These are phyloP conservation scores for Saccharomycopsis babjevae DNA, from an alignment of 805 yeast genomes.

Conservation along the genomic window DNA sequence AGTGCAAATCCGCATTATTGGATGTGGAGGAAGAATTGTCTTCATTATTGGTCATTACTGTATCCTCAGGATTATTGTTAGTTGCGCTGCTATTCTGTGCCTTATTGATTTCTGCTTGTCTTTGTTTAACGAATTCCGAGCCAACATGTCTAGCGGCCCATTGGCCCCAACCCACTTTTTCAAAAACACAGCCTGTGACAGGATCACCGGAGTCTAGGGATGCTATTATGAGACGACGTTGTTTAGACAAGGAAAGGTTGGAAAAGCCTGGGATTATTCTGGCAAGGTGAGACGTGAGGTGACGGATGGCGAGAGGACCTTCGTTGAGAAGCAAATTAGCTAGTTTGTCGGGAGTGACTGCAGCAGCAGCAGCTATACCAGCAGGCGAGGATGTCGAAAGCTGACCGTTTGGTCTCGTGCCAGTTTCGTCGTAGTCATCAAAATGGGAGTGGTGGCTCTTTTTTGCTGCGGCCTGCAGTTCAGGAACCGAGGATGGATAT, in stretches of 20 bases:
- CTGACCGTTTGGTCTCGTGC: slow-evolving; percentile 18
- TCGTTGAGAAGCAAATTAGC: slow-evolving; percentile 57
- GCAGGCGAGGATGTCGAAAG: slow-evolving; percentile 77
- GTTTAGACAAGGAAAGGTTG: slow-evolving; percentile 72
- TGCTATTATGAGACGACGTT: slow-evolving; percentile 80
- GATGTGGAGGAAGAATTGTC: slow-evolving; percentile 27
- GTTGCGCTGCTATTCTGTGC: not conserved
- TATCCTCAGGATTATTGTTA: not conserved
- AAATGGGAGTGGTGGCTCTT: not conserved
- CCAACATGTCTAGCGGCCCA: slow-evolving; percentile 68
- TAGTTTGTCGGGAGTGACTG: slow-evolving; percentile 70
- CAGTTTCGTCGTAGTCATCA: slow-evolving; percentile 12
- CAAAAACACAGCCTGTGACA: slow-evolving; percentile 51
- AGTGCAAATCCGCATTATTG: not conserved
- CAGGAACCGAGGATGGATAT: not conserved
- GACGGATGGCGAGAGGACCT: slow-evolving; percentile 88
- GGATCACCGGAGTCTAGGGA: slow-evolving; percentile 70
- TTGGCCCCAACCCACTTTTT: slow-evolving; percentile 97
- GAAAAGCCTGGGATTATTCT: slow-evolving; percentile 72
- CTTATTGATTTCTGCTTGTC: slow-evolving; percentile 11
- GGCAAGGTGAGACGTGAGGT: slow-evolving; percentile 71
- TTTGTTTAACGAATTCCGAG: slow-evolving; percentile 24
- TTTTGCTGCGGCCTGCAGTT: not conserved
- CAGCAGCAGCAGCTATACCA: slow-evolving; percentile 78
- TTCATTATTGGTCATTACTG: slow-evolving; percentile 16